Percentiles rank a stretch among this genome's conserved stretches.
These are phyloP conservation scores for Chlamydomonas sphaeroides DNA, from an alignment of 139 green algal species.

Conservation along the genomic window DNA sequence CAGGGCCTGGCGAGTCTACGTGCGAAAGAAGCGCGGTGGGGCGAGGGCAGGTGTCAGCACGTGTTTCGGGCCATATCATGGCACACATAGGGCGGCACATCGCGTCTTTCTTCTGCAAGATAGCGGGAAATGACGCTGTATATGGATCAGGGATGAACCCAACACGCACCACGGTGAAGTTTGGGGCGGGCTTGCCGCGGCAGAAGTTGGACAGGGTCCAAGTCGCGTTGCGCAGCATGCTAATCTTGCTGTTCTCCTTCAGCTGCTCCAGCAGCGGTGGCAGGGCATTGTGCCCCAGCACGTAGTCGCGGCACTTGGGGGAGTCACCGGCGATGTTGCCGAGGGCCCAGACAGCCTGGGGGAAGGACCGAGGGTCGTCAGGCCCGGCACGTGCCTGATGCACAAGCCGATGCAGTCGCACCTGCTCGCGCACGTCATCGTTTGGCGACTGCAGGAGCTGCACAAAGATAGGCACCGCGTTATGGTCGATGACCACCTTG, in stretches of 20 bases:
- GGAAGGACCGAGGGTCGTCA: background rate
- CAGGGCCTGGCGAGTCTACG: slow-evolving; percentile 86
- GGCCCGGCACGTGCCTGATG: too few relatives aligned
- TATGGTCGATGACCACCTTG: slow-evolving; percentile 95
- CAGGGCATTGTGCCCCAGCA: slow-evolving; percentile 88
- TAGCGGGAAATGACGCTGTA: too few relatives aligned
- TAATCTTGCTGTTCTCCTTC: slow-evolving; percentile 91
- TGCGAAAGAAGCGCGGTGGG: background rate
- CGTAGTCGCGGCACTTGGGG: slow-evolving; percentile 94
- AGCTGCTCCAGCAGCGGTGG: slow-evolving; percentile 94
- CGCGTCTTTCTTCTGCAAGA: too few relatives aligned
- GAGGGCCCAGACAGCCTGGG: slow-evolving; percentile 97
- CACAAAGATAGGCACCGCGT: slow-evolving; percentile 98
- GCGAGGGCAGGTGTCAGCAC: too few relatives aligned
- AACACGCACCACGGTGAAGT: slow-evolving; percentile 81
- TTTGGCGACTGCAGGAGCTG: slow-evolving; percentile 89
- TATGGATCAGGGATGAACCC: too few relatives aligned
- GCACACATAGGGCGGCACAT: too few relatives aligned
- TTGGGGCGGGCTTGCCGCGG: slow-evolving; percentile 92
- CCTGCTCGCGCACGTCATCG: slow-evolving; percentile 97
- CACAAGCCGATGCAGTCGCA: slow-evolving; percentile 30
- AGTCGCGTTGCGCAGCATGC: slow-evolving; percentile 98
- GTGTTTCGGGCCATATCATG: too few relatives aligned
- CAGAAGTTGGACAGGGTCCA: slow-evolving; percentile 99
- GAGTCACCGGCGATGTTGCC: slow-evolving; percentile 98